Evolutionary conservation across 306 rosid genomes (phyloP), one percentile per base, ranked within the genome.

Genomic region (Cucumis hystrix): DNA sequence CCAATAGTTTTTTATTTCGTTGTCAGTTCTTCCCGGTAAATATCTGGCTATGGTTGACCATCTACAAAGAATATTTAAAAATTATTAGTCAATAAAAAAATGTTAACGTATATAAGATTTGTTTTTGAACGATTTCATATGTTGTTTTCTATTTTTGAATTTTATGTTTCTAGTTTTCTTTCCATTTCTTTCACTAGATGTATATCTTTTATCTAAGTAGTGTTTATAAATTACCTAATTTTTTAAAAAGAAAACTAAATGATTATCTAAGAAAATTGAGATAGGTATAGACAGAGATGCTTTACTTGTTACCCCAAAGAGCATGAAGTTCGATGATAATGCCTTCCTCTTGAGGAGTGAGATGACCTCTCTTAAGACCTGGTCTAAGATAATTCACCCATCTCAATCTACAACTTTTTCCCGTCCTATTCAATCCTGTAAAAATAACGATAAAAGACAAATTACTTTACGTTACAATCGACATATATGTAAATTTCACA

Each of bases 341-440:
- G 87, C 75, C 90, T 88, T 85, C 88, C 84, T 91, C 97, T 23
- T 79, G 76, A 33, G 91, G 89, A 21, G 90, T 83, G 74, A 91
- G 47, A 8, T 87, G 91, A 51, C 89, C 88, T 82, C 82, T 89
- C 83, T 91, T 91, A 7, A 91, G 89, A 6, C 93, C 97, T 0
- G 97, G 95, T 82, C 85, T 89, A 47, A 91, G 80, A 83, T 91
- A 91, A 69, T 91, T 91, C 64, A 89, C 94, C 97, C 97, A 91
- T 80, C 97, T 88, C 59, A 91, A 83, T 69, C 97, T 86, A 84
- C 94, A 88, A 77, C 97, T 91, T 78, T 91, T 91, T 20, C 97
- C 97, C 65, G 79, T 87, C 78, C 95, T 85, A 52, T 88, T 89
- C 81, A 91, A 73, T 6, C 90, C 95, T 89, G 82, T n/a, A 78